Percentiles rank a stretch among this genome's conserved stretches.
Evolutionary conservation across 169 alveolate species (phyloP).

Genomic region (Eimeria acervulina): DNA sequence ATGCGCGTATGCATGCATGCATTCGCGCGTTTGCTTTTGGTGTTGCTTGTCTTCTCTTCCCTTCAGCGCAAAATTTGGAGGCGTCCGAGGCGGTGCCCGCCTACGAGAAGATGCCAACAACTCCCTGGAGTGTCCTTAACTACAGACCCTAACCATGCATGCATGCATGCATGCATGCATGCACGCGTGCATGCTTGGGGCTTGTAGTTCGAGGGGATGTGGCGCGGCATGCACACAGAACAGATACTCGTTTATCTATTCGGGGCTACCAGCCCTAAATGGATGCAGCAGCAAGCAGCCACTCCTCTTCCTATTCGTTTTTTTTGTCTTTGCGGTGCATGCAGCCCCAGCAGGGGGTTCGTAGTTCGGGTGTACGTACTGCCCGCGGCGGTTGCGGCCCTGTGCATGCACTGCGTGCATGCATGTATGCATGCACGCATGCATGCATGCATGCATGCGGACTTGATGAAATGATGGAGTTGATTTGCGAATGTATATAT

Average conservation of each 20-base stretch:
- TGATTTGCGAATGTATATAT: not conserved
- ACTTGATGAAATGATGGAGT: not conserved
- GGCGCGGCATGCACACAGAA: too few relatives aligned
- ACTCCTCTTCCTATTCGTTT: not conserved
- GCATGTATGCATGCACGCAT: not conserved
- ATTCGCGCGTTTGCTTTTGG: too few relatives aligned
- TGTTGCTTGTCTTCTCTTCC: not conserved
- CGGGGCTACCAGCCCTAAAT: not conserved
- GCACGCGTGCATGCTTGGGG: not conserved
- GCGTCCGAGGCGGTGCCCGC: conserved; percentile 57
- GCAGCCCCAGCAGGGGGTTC: too few relatives aligned
- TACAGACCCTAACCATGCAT: not conserved
- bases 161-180: not conserved
- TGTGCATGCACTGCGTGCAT: too few relatives aligned
- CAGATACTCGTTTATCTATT: not conserved
- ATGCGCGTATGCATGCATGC: too few relatives aligned
- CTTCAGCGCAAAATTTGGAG: not conserved
- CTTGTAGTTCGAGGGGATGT: too few relatives aligned
- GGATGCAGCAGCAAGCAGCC: not conserved
- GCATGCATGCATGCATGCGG: too few relatives aligned
- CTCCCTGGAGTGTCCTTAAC: conserved; percentile 72
- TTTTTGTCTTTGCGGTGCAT: not conserved
- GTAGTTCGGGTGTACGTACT: not conserved
- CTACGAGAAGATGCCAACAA: conserved; percentile 74
- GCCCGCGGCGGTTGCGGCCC: not conserved